Percentiles rank a stretch among this genome's conserved stretches.
Conservation (phyloP, 495 filamentous ascomycete genomes). For the Acidiella bohemica region DNA sequence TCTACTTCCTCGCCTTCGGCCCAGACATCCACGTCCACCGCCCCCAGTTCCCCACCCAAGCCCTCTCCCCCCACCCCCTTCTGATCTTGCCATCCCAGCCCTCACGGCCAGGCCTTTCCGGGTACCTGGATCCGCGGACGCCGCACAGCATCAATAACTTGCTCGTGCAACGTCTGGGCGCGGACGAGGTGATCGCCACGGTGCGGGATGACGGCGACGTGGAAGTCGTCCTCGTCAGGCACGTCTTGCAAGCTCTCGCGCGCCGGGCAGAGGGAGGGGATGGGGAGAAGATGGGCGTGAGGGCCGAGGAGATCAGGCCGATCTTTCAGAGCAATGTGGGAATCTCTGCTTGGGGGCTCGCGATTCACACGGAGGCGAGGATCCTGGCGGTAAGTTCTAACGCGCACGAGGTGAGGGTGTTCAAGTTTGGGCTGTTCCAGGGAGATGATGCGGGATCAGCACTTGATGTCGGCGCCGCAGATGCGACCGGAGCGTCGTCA, state of each 20-base stretch:
- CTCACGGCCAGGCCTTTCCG: slow-evolving; percentile 34
- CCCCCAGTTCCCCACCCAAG: slow-evolving; percentile 53
- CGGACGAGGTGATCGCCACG: slow-evolving; percentile 63
- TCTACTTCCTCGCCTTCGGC: slow-evolving; percentile 66
- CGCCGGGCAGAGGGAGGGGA: slow-evolving; percentile 20
- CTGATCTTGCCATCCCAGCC: slow-evolving; percentile 52
- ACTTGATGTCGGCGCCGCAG: background rate
- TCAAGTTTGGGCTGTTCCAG: slow-evolving; percentile 54
- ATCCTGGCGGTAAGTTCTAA: slow-evolving; percentile 77
- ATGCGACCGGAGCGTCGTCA: background rate
- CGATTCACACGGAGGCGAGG: slow-evolving; percentile 63
- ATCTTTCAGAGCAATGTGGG: slow-evolving; percentile 68
- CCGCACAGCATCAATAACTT: slow-evolving; percentile 71
- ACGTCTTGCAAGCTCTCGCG: slow-evolving; percentile 37
- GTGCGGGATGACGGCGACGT: slow-evolving; percentile 85
- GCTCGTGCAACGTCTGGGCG: slow-evolving; percentile 63
- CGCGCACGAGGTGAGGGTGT: slow-evolving; percentile 48
- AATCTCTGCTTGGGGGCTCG: slow-evolving; percentile 76
- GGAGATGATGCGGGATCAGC: background rate
- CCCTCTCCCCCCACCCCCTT: slow-evolving; percentile 44
- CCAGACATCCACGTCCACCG: slow-evolving; percentile 61
- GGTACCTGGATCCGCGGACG: slow-evolving; percentile 40
- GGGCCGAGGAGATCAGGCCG: slow-evolving; percentile 28
- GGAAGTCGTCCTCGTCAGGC: slow-evolving; percentile 58
- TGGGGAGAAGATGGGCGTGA: background rate